A percentile compares a stretch with the other conserved stretches of the same genome.
Evolutionary conservation across 805 yeast genomes (phyloP).

Genomic region (Candida tammaniensis): DNA sequence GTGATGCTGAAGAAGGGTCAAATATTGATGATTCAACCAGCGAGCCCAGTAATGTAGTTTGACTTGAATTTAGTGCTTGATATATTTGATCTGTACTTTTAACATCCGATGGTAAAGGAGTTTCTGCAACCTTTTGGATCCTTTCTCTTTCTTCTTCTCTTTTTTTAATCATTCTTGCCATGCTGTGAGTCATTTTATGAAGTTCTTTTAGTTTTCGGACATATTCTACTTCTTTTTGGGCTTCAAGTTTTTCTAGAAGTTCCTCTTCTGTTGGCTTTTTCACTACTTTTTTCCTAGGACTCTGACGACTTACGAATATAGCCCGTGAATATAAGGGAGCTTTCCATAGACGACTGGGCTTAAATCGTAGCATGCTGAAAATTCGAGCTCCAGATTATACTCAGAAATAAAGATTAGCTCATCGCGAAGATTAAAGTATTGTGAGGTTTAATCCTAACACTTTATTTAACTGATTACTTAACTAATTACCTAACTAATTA

Average conservation of each 20-base stretch:
- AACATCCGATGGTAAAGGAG: conserved; percentile 19
- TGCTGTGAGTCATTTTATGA: conserved; percentile 27
- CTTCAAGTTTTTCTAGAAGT: conserved; percentile 2
- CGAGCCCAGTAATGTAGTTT: not conserved
- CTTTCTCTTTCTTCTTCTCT: conserved; percentile 16
- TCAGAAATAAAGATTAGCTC: too few relatives aligned
- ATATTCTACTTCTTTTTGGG: conserved; percentile 21
- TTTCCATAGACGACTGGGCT: too few relatives aligned
- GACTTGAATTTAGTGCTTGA: conserved; percentile 6
- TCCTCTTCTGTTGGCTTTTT: not conserved
- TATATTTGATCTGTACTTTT: conserved; percentile 13
- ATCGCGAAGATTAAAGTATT: too few relatives aligned
- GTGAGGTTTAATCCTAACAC: too few relatives aligned
- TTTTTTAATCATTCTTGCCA: conserved; percentile 20
- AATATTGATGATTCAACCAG: conserved; percentile 3
- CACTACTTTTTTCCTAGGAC: conserved; percentile 1
- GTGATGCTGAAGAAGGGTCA: conserved; percentile 9
- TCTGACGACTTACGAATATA: not conserved
- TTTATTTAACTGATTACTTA: too few relatives aligned
- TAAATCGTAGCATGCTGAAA: too few relatives aligned
- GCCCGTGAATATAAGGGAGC: too few relatives aligned
- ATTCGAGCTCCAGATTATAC: too few relatives aligned
- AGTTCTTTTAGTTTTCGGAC: conserved; percentile 25
- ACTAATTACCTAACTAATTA: too few relatives aligned
- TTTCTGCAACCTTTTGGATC: conserved; percentile 10